Percentiles rank a stretch among this genome's conserved stretches.
Evolutionary conservation across 352 stramenopile genomes (phyloP).

Genomic region (Phytophthora pseudosyringae): DNA sequence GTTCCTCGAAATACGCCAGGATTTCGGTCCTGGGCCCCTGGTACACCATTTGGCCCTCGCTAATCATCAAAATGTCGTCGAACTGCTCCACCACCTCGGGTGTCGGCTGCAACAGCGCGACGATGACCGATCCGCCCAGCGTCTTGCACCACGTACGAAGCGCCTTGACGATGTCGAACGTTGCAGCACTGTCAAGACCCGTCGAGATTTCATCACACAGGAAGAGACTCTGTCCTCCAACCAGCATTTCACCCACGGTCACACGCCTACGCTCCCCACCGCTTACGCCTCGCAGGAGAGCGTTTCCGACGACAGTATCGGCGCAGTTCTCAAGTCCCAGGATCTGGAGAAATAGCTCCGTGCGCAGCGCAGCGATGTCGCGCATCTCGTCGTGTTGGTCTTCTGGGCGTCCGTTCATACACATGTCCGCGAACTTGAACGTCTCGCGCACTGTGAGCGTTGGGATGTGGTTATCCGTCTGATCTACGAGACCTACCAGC

Average conservation of each 20-base stretch:
- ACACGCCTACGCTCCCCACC: constrained; percentile 89
- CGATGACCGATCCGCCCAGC: constrained; percentile 40
- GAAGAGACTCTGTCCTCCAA: constrained; percentile 63
- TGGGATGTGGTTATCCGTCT: constrained; percentile 89
- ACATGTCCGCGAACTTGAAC: constrained; percentile 94
- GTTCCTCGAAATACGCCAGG: constrained; percentile 86
- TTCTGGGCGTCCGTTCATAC: constrained; percentile 66
- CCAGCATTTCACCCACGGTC: constrained; percentile 78
- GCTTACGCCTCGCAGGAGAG: constrained; percentile 85
- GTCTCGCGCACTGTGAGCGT: constrained; percentile 93
- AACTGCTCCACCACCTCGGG: constrained; percentile 96
- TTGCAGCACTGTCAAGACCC: constrained; percentile 61
- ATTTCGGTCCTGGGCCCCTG: constrained; percentile 84
- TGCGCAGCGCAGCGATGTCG: constrained; percentile 70
- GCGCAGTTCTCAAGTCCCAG: constrained; percentile 89
- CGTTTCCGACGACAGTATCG: constrained; percentile 95
- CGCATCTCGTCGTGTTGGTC: constrained; percentile 77
- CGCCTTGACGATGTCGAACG: constrained; percentile 62
- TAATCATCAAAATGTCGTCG: constrained; percentile 95
- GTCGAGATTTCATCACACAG: constrained; percentile 82
- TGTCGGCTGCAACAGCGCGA: constrained; percentile 52
- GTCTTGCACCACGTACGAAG: constrained; percentile 56
- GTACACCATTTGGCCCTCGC: constrained; percentile 94
- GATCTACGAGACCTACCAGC: constrained; percentile 69
- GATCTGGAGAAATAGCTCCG: constrained; percentile 76